Percentiles rank a stretch among this genome's conserved stretches.
Evolutionary conservation across 1,284 basidiomycete species (phyloP).

Genomic region (Sanghuangporus sanghuang): DNA sequence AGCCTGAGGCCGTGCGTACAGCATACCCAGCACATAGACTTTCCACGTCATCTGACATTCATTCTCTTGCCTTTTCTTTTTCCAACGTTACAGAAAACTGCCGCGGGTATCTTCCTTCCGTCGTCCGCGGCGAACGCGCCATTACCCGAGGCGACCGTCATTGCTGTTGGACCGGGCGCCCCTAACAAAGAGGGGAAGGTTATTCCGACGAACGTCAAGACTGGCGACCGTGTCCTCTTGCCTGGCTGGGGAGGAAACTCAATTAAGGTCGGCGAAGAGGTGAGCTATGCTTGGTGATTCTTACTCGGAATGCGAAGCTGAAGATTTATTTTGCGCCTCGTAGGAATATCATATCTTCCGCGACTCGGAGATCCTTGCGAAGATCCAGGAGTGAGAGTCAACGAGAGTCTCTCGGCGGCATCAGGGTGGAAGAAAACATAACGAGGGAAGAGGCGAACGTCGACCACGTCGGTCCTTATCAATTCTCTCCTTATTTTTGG

Average conservation of each 20-base stretch:
- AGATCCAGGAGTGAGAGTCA: constrained; percentile 80
- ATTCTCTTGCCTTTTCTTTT: background rate
- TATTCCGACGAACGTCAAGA: constrained; percentile 76
- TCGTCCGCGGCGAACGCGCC: constrained; percentile 79
- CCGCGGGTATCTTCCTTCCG: constrained; percentile 91
- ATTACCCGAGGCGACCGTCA: constrained; percentile 94
- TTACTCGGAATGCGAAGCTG: background rate
- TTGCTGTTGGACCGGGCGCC: constrained; percentile 92
- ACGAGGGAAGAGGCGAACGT: background rate
- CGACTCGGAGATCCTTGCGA: constrained; percentile 94
- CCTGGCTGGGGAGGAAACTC: constrained; percentile 95
- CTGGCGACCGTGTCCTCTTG: constrained; percentile 89
- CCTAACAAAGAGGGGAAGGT: constrained; percentile 82
- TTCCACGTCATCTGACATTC: background rate
- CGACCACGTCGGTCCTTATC: background rate
- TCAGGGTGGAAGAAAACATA: background rate
- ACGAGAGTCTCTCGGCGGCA: background rate
- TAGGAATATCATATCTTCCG: constrained; percentile 96
- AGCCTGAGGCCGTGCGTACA: constrained; percentile 78
- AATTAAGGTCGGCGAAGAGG: constrained; percentile 97
- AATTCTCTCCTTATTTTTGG: background rate
- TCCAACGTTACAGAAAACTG: constrained; percentile 71
- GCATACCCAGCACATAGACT: background rate
- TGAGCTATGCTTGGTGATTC: constrained; percentile 36
- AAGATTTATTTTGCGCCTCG: background rate